Evolutionary conservation across 2,329 filamentous ascomycete species (phyloP).

Genomic region (Exophiala lecanii-corni): DNA sequence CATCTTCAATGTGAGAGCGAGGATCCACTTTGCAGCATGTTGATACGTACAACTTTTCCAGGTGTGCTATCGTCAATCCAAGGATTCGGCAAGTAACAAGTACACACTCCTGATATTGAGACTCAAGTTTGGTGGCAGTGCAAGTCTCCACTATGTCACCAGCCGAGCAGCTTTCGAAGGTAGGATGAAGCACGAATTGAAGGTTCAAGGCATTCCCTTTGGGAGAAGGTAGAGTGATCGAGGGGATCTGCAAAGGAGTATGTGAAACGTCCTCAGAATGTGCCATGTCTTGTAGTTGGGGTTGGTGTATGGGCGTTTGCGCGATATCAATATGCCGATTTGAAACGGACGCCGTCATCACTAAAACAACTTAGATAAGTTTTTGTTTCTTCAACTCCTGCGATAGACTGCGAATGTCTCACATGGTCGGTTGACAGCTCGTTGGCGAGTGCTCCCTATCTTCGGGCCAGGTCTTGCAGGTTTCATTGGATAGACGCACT

Average conservation of each 20-base stretch:
- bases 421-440: too few relatives aligned
- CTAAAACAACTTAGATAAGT: too few relatives aligned
- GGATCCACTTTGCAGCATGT: too few relatives aligned
- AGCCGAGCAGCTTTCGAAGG: slow-evolving; percentile 9
- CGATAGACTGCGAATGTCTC: not conserved
- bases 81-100: slow-evolving; percentile 6
- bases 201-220: too few relatives aligned
- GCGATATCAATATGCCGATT: too few relatives aligned
- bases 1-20: not conserved
- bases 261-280: too few relatives aligned
- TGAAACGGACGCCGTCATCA: too few relatives aligned
- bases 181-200: slow-evolving; percentile 8
- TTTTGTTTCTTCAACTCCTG: too few relatives aligned
- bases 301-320: too few relatives aligned
- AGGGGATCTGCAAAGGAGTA: too few relatives aligned
- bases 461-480: slow-evolving; percentile 17
- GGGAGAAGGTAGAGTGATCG: too few relatives aligned
- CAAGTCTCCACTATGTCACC: not conserved
- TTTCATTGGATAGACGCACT: slow-evolving; percentile 14
- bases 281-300: too few relatives aligned
- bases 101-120: slow-evolving; percentile 4
- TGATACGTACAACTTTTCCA: not conserved
- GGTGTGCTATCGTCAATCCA: slow-evolving; percentile 7
- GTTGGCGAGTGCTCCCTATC: slow-evolving; percentile 27
- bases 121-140: not conserved